phyloP scores from a whole-genome alignment of 345 rosid genomes.

The Balakata baccata region DNA sequence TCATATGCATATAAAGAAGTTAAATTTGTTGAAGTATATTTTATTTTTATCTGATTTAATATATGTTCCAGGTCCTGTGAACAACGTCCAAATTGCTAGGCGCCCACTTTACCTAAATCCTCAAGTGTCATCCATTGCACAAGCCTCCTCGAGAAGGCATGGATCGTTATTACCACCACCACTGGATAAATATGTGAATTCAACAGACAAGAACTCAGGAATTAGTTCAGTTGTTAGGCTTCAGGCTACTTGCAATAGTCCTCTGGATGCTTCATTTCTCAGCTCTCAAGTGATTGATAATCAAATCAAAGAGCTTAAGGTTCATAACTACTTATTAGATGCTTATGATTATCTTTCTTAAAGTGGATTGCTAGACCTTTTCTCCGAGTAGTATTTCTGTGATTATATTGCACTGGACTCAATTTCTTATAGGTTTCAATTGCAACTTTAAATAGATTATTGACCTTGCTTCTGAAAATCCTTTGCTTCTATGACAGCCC shows the following conservation, averaged over 20 bases:
- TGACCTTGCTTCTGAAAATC: neutral
- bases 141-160: constrained; percentile 50
- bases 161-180: constrained; percentile 52
- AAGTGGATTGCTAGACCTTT: neutral
- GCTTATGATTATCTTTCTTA: neutral
- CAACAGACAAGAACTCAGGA: constrained; percentile 39
- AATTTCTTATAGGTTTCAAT: neutral
- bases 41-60: neutral
- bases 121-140: constrained; percentile 23
- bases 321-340: constrained; percentile 21
- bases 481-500: neutral
- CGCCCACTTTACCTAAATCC: constrained; percentile 28
- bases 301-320: constrained; percentile 76
- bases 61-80: constrained; percentile 54
- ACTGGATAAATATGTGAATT: constrained; percentile 49
- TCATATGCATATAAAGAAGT: neutral
- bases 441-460: neutral
- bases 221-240: constrained; percentile 40
- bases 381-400: neutral
- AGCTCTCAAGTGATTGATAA: constrained; percentile 44
- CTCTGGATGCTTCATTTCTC: constrained; percentile 29
- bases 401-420: neutral
- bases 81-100: constrained; percentile 57
- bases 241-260: constrained; percentile 23
- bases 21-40: neutral